A percentile compares a stretch with the other conserved stretches of the same genome.
Evolutionary conservation across 352 stramenopile genomes (phyloP).

Genomic region (Pythium sukuiense): DNA sequence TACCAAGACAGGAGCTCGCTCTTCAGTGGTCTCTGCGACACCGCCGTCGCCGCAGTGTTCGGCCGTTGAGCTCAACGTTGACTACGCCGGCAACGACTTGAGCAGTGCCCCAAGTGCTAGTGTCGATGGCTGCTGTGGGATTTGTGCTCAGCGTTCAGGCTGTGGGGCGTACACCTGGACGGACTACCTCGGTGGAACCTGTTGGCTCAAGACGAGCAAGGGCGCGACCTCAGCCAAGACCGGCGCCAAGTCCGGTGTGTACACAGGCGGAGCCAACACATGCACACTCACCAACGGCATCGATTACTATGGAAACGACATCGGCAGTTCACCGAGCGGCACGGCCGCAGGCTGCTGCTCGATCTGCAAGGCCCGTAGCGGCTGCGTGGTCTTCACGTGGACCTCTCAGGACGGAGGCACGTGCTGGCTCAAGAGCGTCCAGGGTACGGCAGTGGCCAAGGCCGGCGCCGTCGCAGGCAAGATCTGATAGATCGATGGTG

Average conservation of each 20-base stretch:
- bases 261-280: slow-evolving; percentile 4
- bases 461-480: slow-evolving; percentile 19
- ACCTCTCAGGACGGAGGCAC: slow-evolving; percentile 22
- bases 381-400: slow-evolving; percentile 25
- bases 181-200: slow-evolving; percentile 23
- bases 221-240: slow-evolving; percentile 13
- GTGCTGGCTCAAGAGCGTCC: slow-evolving; percentile 25
- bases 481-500: slow-evolving; percentile 8
- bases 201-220: slow-evolving; percentile 31
- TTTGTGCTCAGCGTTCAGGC: slow-evolving; percentile 16
- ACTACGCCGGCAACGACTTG: slow-evolving; percentile 31
- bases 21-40: slow-evolving; percentile 10
- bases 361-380: slow-evolving; percentile 25
- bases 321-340: slow-evolving; percentile 24
- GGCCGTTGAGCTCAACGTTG: slow-evolving; percentile 18
- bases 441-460: slow-evolving; percentile 1
- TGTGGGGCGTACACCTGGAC: slow-evolving; percentile 31
- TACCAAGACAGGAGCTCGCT: slow-evolving; percentile 13
- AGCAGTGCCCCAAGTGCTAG: slow-evolving; percentile 13
- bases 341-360: slow-evolving; percentile 28
- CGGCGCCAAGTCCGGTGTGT: slow-evolving; percentile 19
- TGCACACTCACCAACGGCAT: slow-evolving; percentile 23
- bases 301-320: slow-evolving; percentile 36
- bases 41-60: slow-evolving; percentile 15
- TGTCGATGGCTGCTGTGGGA: slow-evolving; percentile 23